phyloP scores from a whole-genome alignment of 129 eudicot genomes.

The Artemisia tridentata region DNA sequence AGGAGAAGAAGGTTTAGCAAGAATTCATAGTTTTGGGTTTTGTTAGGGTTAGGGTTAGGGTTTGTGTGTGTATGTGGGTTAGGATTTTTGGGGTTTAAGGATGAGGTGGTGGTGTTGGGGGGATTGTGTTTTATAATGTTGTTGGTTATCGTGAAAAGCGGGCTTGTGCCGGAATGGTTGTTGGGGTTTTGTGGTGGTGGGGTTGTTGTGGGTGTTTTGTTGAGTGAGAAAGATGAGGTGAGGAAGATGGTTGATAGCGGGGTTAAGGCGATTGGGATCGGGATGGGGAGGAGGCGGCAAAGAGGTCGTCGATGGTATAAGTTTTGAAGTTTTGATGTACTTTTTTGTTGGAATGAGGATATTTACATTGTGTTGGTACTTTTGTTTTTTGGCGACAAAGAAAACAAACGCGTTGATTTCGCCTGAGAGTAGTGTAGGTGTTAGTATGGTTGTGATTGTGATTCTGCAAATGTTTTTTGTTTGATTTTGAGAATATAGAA shows the following conservation, averaged over 20 bases:
- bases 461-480: neutral
- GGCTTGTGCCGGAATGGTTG: conserved; percentile 37
- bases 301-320: conserved; percentile 12
- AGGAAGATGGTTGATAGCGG: conserved; percentile 21
- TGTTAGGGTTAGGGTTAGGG: conserved; percentile 27
- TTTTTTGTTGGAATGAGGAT: neutral
- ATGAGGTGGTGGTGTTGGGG: conserved; percentile 25
- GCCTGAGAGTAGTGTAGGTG: neutral
- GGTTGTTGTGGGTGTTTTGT: conserved; percentile 19
- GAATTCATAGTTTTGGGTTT: conserved; percentile 23
- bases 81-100: conserved; percentile 22
- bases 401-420: neutral
- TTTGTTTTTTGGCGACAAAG: too few species aligned
- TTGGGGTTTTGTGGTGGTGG: conserved; percentile 42
- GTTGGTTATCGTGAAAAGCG: conserved; percentile 21
- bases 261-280: conserved; percentile 17
- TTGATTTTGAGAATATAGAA: conserved; percentile 18
- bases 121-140: conserved; percentile 26
- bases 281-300: neutral
- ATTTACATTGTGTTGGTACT: neutral
- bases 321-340: neutral
- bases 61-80: neutral
- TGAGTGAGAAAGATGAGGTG: conserved; percentile 24
- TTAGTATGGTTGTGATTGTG: conserved; percentile 20
- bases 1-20: conserved; percentile 22